phyloP scores from a whole-genome alignment of 2,329 filamentous ascomycete genomes.

The Calycina herbarum region DNA sequence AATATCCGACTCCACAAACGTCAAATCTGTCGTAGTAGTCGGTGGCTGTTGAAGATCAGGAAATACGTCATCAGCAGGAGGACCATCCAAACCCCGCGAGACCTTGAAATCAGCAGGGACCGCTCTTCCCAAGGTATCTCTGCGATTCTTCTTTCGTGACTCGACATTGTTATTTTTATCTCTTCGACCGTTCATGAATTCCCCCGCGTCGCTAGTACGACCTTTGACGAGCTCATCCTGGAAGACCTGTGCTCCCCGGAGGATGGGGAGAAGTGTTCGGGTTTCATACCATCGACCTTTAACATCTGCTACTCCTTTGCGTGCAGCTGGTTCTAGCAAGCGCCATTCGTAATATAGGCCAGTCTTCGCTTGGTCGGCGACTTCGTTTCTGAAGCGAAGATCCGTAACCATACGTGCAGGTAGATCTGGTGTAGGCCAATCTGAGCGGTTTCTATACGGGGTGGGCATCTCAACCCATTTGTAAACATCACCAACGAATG shows the following conservation, averaged over 20 bases:
- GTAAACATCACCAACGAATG: slow-evolving; percentile 53
- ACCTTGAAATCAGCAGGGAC: slow-evolving; percentile 39
- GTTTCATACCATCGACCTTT: slow-evolving; percentile 64
- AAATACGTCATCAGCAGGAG: slow-evolving; percentile 31
- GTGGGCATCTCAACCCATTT: slow-evolving; percentile 45
- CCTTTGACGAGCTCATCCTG: slow-evolving; percentile 38
- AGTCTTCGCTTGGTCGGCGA: slow-evolving; percentile 40
- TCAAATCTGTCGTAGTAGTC: background rate
- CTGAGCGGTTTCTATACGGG: slow-evolving; percentile 37
- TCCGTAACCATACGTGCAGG: slow-evolving; percentile 45
- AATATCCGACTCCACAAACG: slow-evolving; percentile 19
- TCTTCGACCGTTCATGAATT: slow-evolving; percentile 49
- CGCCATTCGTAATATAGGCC: slow-evolving; percentile 36
- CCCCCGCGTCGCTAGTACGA: slow-evolving; percentile 43
- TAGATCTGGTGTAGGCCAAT: slow-evolving; percentile 45
- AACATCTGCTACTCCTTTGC: slow-evolving; percentile 46
- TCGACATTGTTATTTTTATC: slow-evolving; percentile 38
- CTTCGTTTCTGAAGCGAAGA: slow-evolving; percentile 48
- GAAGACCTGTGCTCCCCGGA: slow-evolving; percentile 37
- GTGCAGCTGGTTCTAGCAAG: slow-evolving; percentile 33
- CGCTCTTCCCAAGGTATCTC: slow-evolving; percentile 37
- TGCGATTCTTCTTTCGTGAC: slow-evolving; percentile 36
- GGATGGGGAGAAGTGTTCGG: slow-evolving; percentile 46
- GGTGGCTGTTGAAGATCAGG: slow-evolving; percentile 26
- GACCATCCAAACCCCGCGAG: slow-evolving; percentile 38